Base-by-base conservation (phyloP, 805 yeast genomes). In the Blastobotrys parvus region DNA sequence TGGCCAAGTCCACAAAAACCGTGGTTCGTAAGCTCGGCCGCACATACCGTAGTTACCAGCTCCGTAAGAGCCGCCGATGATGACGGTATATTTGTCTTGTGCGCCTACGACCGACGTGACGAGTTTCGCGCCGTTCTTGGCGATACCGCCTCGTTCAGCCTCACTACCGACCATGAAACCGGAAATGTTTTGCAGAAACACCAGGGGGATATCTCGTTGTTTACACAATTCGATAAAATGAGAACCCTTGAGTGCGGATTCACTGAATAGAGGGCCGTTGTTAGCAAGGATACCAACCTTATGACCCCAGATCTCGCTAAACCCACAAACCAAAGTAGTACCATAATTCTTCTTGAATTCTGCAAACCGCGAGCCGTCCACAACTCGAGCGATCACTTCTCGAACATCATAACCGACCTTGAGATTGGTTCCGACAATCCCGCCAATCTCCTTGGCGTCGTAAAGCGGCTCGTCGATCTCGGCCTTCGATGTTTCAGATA, bases 41-140 rank as follows among this genome's bases (percentile, higher is more conserved):
- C 62, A 58, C 62, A 58, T 58, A 7, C 62, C 62, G 47, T 58
- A 58, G 50, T 58, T 58, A 6, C 62, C 62, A 10, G 62, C 62
- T 10, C 62, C 62, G 38, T 58, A 58, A 2, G 60, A 55, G 25
- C 61, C 60, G 6, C 62, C 62, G 38, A 58, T 58, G 17, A 58
- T 45, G 5, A 58, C 61, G 2, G 62, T 58, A 46, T 49, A 58
- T 39, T 56, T 51, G 43, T 58, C 60, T 3, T 54, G 56, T 20
- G 61, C 50, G n/a, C 61, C 61, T 25, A 55, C 62, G 3, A 58
- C 62, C 2, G 62, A 61, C 32, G 50, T 58, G 35, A 58, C 62
- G 3, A 58, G 51, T 41, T 58, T 58, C 23, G 62, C 62, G 2
- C 62, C 62, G 39, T 58, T 58, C 47, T 58, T 58, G 21, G 62